phyloP scores from a whole-genome alignment of 2,329 filamentous ascomycete species.

The Incumbomyces delicatus region DNA sequence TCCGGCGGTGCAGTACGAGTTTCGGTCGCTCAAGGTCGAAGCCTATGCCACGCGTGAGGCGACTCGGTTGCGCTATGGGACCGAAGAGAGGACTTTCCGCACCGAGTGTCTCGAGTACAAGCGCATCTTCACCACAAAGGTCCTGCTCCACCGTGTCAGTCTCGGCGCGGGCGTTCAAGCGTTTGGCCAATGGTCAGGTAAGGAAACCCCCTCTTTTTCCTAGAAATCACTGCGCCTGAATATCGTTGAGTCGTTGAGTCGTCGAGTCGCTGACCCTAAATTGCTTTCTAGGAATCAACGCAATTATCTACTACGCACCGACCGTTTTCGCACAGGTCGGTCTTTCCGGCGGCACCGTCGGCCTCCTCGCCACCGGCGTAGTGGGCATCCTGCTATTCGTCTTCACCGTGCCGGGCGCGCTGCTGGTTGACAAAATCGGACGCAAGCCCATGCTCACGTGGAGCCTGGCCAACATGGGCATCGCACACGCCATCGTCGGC shows the following conservation, averaged over 20 bases:
- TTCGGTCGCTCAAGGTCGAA: background rate
- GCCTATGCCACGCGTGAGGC: background rate
- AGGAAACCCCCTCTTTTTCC: too few relatives aligned
- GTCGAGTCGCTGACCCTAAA: too few relatives aligned
- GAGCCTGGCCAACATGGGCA: background rate
- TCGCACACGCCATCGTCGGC: background rate
- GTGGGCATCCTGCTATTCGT: background rate
- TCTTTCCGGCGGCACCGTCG: background rate
- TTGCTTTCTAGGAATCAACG: conserved; percentile 40
- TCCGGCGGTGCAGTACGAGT: background rate
- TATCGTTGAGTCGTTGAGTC: too few relatives aligned
- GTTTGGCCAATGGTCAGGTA: conserved; percentile 38
- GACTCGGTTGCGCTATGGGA: background rate
- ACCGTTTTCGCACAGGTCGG: background rate
- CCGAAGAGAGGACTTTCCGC: background rate
- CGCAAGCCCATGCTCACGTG: background rate
- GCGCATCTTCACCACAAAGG: background rate
- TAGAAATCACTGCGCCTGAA: too few relatives aligned
- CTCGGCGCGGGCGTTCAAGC: conserved; percentile 32
- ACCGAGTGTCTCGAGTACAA: background rate
- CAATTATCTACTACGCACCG: conserved; percentile 37
- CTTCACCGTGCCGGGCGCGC: conserved; percentile 7
- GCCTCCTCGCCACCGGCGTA: background rate
- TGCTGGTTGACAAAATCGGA: conserved; percentile 33
- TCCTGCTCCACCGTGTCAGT: conserved; percentile 19